Percentiles rank a stretch among this genome's conserved stretches.
Conservation (phyloP, 441 rosid genomes). For the Brassica hybrid region DNA sequence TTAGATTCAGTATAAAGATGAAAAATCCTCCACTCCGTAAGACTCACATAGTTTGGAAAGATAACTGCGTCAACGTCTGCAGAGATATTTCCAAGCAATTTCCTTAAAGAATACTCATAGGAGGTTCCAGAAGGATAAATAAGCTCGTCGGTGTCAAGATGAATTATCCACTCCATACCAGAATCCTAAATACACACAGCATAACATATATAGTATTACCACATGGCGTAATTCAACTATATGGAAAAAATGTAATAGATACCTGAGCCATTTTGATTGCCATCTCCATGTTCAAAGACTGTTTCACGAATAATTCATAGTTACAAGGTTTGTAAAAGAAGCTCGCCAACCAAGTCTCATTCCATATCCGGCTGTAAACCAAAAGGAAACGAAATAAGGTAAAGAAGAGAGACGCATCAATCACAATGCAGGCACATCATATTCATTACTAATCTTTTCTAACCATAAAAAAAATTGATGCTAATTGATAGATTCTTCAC, state of each 20-base stretch:
- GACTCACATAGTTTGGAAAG: constrained; percentile 93
- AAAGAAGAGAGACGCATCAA: not conserved
- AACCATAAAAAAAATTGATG: not conserved
- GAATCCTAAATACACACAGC: constrained; percentile 59
- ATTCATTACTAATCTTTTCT: constrained; percentile 11
- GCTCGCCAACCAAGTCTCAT: constrained; percentile 87
- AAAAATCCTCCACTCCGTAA: not conserved
- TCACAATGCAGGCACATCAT: not conserved
- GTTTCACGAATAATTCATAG: constrained; percentile 92
- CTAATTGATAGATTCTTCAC: not conserved
- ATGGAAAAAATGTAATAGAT: constrained; percentile 41
- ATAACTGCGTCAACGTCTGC: constrained; percentile 71
- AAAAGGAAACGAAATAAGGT: constrained; percentile 9
- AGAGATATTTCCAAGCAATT: constrained; percentile 69
- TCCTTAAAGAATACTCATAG: constrained; percentile 80
- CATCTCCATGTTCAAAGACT: constrained; percentile 96
- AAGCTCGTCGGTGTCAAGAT: constrained; percentile 94
- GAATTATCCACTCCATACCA: constrained; percentile 89
- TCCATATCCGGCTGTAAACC: constrained; percentile 82
- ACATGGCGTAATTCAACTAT: not conserved
- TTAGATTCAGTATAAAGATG: not conserved
- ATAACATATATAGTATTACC: constrained; percentile 3
- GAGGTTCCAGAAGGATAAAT: constrained; percentile 78
- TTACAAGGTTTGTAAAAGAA: constrained; percentile 95
- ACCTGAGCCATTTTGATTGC: constrained; percentile 93